Evolutionary conservation across 2,329 filamentous ascomycete genomes (phyloP), one percentile per base, ranked within the genome.

Genomic region (Periconia sp.): DNA sequence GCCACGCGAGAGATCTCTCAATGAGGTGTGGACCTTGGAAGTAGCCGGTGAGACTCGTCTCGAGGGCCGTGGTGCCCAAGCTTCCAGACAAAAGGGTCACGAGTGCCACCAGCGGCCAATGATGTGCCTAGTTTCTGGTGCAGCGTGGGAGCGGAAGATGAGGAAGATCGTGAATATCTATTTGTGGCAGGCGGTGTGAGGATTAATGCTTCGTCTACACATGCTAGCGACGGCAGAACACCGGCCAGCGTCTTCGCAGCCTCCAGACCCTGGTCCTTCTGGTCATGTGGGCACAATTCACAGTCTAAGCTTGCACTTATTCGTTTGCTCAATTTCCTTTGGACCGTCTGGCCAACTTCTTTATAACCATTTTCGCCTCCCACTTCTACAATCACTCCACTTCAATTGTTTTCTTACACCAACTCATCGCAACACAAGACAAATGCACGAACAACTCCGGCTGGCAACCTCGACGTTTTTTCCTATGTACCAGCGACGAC

Each of bases 161-260:
- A 37, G 15, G 33, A 37, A 37, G 33, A 48, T 48, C 33, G 35
- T 37, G 43, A 52, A 44, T 41, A 44, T 42, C 48, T 53, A 30
- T 49, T 61, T 53, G 46, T 23, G 59, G 63, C 45, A 66, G 62
- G 68, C 67, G 64, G 66, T 69, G 55, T 57, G 55, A 56, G 30
- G 43, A 27, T 35, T 45, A 43, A 11, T 37, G 35, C 33, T 37
- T 37, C 33, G 23, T 27, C 20, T 23, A 23, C 19, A 41, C 9
- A 23, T 17, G 40, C 45, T 45, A 50, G 54, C 11, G 18, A 44
- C 41, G 54, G 51, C 49, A 59, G 41, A 54, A 56, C 54, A 40
- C 50, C 35, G 49, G 41, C 15, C 33, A 37, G 33, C 11, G 33
- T 6, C 33, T 37, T n/a, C 33, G 13, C 33, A 37, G 33, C 11